Evolutionary conservation across 768 basidiomycete species (phyloP).

Genomic region (Trametes coccinea): DNA sequence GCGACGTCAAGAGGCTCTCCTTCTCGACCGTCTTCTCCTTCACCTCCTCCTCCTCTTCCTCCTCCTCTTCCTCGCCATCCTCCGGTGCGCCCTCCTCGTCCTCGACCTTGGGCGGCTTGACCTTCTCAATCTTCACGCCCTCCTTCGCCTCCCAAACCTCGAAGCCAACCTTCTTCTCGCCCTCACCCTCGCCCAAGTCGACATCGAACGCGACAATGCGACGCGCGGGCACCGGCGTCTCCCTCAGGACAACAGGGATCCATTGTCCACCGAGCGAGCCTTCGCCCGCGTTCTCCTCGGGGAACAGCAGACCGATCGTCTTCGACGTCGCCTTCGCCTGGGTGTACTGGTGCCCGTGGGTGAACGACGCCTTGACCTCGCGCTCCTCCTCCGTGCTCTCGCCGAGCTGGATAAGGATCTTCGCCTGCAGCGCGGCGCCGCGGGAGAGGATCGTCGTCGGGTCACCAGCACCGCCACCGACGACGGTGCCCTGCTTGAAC

Average conservation of each 20-base stretch:
- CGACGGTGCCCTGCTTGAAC: slow-evolving; percentile 64
- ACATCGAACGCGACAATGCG: slow-evolving; percentile 61
- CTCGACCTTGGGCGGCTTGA: slow-evolving; percentile 47
- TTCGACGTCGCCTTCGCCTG: slow-evolving; percentile 56
- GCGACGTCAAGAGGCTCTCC: slow-evolving; percentile 45
- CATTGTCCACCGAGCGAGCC: slow-evolving; percentile 58
- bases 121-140: slow-evolving; percentile 61
- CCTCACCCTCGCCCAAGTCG: slow-evolving; percentile 42
- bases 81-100: slow-evolving; percentile 49
- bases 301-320: slow-evolving; percentile 69
- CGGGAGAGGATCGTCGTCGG: slow-evolving; percentile 76
- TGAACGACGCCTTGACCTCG: slow-evolving; percentile 54
- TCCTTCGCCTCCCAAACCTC: slow-evolving; percentile 83
- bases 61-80: slow-evolving; percentile 58
- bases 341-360: slow-evolving; percentile 40
- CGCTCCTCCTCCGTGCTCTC: slow-evolving; percentile 43
- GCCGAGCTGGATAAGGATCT: slow-evolving; percentile 52
- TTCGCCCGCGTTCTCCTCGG: slow-evolving; percentile 43
- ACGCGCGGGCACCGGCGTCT: slow-evolving; percentile 71
- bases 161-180: slow-evolving; percentile 51
- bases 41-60: slow-evolving; percentile 60
- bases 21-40: slow-evolving; percentile 64
- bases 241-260: slow-evolving; percentile 65
- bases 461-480: slow-evolving; percentile 73
- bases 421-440: slow-evolving; percentile 77